These are phyloP conservation scores for Pittosporum tobira DNA, from an alignment of 129 eudicot genomes.

Conservation along the genomic window DNA sequence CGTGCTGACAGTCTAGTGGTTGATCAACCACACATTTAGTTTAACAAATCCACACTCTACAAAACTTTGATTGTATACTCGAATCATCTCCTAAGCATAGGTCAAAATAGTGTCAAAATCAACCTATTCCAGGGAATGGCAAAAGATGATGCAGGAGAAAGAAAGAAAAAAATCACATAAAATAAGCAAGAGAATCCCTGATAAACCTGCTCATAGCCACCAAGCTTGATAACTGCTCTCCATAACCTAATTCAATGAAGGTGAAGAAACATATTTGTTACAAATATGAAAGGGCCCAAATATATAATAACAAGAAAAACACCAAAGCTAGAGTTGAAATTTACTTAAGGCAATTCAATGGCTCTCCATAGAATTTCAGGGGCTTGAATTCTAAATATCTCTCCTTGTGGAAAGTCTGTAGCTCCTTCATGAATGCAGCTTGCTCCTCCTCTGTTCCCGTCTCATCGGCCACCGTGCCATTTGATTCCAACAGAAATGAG, in stretches of 20 bases:
- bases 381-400: conserved; percentile 74
- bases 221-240: conserved; percentile 76
- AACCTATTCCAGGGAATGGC: not conserved
- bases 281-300: not conserved
- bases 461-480: conserved; percentile 48
- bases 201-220: conserved; percentile 84
- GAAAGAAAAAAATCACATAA: conserved; percentile 11
- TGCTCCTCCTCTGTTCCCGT: conserved; percentile 81
- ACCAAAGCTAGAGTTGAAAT: conserved; percentile 12
- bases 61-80: no score
- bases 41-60: no score
- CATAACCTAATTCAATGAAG: conserved; percentile 50
- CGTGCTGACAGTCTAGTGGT: no score
- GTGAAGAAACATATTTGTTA: not conserved
- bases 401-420: conserved; percentile 63
- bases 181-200: conserved; percentile 2
- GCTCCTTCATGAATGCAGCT: conserved; percentile 64
- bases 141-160: not conserved
- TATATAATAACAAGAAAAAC: not conserved
- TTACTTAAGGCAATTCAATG: conserved; percentile 79
- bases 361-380: conserved; percentile 75
- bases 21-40: no score
- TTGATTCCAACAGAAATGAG: conserved; percentile 41
- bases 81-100: no score
- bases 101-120: no score